Evolutionary conservation across 805 yeast genomes (phyloP).

Genomic region (Clavispora asparagi): DNA sequence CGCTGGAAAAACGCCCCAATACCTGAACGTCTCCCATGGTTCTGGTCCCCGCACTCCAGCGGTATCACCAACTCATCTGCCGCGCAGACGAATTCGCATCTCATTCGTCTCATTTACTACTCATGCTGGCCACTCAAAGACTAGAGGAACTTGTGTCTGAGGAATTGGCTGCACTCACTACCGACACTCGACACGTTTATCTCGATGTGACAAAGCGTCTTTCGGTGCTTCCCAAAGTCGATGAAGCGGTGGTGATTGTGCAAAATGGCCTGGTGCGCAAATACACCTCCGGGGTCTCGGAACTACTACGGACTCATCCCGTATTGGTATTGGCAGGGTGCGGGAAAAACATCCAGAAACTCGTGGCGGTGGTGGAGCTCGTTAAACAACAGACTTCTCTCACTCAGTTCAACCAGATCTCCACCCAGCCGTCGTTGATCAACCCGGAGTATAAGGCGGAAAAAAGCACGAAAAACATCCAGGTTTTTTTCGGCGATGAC

Average conservation of each 20-base stretch:
- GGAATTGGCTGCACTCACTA: constrained; percentile 3
- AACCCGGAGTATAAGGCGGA: constrained; percentile 13
- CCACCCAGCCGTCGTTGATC: constrained; percentile 11
- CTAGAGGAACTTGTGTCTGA: constrained; percentile 4
- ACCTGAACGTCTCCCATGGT: too few species aligned
- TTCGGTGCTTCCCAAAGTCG: constrained; percentile 4
- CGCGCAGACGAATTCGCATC: not conserved
- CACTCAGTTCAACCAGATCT: constrained; percentile 15
- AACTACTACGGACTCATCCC: constrained; percentile 5
- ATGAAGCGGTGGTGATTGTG: constrained; percentile 11
- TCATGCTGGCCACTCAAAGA: not conserved
- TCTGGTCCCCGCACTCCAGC: too few species aligned
- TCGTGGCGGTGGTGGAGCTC: constrained; percentile 18
- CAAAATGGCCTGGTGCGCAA: constrained; percentile 14
- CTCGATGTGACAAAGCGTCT: constrained; percentile 1
- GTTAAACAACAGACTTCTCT: constrained; percentile 11
- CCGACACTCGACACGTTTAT: constrained; percentile 5
- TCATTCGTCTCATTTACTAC: not conserved
- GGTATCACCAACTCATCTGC: not conserved
- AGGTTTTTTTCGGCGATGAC: constrained; percentile 9
- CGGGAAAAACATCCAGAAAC: constrained; percentile 14
- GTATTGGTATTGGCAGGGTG: constrained; percentile 15
- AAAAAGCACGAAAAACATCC: constrained; percentile 8
- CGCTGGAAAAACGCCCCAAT: too few species aligned
- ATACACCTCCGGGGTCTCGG: constrained; percentile 9